These are phyloP conservation scores for Sporothrix luriei DNA, from an alignment of 2,329 filamentous ascomycete species.

Conservation along the genomic window DNA sequence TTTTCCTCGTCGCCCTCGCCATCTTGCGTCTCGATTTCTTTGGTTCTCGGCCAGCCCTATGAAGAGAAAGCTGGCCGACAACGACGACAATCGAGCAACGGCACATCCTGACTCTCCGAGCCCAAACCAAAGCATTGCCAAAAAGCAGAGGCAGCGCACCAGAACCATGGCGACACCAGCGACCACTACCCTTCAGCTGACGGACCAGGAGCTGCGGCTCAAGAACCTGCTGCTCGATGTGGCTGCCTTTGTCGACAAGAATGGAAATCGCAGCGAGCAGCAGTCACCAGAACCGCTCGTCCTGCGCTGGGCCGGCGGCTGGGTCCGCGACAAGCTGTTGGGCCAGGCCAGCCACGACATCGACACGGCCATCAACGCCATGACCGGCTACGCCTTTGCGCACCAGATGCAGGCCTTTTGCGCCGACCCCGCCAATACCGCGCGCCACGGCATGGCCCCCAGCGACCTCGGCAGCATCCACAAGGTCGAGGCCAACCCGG, in stretches of 20 bases:
- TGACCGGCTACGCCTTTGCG: slow-evolving; percentile 81
- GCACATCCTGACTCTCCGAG: background rate
- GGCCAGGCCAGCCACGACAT: slow-evolving; percentile 75
- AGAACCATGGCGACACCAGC: slow-evolving; percentile 17
- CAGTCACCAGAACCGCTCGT: slow-evolving; percentile 55
- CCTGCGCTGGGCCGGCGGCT: slow-evolving; percentile 80
- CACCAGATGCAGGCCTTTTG: slow-evolving; percentile 69
- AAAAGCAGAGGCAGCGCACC: slow-evolving; percentile 24
- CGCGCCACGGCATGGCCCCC: slow-evolving; percentile 60
- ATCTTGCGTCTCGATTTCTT: background rate
- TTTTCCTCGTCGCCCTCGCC: background rate
- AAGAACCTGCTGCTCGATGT: slow-evolving; percentile 79
- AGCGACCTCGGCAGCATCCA: slow-evolving; percentile 74
- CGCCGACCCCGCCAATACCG: slow-evolving; percentile 58
- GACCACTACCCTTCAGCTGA: slow-evolving; percentile 55
- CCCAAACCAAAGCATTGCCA: background rate
- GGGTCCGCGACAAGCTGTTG: slow-evolving; percentile 83
- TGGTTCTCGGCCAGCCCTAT: slow-evolving; percentile 29
- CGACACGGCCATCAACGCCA: slow-evolving; percentile 80
- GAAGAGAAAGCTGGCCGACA: slow-evolving; percentile 35
- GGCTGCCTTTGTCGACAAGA: slow-evolving; percentile 66
- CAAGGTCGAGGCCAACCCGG: slow-evolving; percentile 88
- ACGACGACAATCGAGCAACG: background rate
- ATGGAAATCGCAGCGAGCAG: background rate
- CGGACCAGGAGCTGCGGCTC: slow-evolving; percentile 69